Conservation (phyloP, 352 stramenopile genomes). For the Globisporangium viniferum region DNA sequence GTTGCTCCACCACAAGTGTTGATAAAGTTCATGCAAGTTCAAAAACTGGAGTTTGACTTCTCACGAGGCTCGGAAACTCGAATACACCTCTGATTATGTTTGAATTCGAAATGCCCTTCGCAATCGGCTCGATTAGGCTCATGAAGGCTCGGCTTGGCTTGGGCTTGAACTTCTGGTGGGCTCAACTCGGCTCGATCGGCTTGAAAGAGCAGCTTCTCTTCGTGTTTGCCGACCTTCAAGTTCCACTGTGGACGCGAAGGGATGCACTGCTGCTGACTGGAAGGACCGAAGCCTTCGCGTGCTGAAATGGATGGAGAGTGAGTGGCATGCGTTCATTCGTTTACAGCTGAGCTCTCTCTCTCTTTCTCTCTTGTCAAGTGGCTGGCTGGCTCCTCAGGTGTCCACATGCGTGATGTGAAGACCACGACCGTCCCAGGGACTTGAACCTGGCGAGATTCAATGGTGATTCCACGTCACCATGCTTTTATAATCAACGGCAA, state of each 20-base stretch:
- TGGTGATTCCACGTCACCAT: not conserved
- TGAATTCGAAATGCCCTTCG: too few species aligned
- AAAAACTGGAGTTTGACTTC: too few species aligned
- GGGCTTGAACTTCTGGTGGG: too few species aligned
- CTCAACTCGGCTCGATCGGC: not conserved
- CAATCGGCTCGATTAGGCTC: too few species aligned
- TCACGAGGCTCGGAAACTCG: too few species aligned
- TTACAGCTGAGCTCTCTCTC: not conserved
- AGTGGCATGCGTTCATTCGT: not conserved
- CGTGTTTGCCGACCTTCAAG: not conserved
- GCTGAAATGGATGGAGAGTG: conserved; percentile 3
- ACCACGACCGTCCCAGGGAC: not conserved
- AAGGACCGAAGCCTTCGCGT: not conserved
- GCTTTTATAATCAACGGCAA: too few species aligned
- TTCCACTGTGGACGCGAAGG: too few species aligned
- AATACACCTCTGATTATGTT: too few species aligned
- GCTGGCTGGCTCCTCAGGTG: too few species aligned
- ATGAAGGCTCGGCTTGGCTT: too few species aligned
- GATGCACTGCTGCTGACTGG: not conserved
- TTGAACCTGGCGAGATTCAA: not conserved
- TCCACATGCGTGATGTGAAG: not conserved
- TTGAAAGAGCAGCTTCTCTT: not conserved
- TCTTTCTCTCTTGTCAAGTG: not conserved
- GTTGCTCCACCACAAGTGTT: not conserved
- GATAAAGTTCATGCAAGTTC: too few species aligned